Conservation (phyloP, 2,329 filamentous ascomycete genomes). For the Zasmidium citrigriseum region DNA sequence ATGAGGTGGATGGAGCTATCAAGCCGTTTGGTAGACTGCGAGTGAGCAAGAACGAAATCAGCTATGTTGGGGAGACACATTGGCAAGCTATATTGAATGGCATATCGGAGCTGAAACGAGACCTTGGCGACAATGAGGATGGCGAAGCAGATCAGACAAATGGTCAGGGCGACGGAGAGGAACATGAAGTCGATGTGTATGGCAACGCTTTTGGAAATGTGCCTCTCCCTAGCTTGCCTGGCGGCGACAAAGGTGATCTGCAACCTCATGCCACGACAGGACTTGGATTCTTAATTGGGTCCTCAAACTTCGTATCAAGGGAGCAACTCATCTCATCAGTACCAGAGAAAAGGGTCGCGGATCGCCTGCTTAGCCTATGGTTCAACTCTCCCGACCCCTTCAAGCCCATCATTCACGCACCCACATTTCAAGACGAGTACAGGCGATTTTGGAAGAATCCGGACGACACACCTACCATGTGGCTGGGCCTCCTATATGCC, state of each 20-base stretch:
- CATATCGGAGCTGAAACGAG: conserved; percentile 38
- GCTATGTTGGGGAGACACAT: conserved; percentile 80
- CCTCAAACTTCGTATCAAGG: conserved; percentile 24
- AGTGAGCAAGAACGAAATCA: conserved; percentile 71
- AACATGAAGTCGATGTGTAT: not conserved
- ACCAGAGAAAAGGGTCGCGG: conserved; percentile 35
- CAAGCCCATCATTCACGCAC: conserved; percentile 63
- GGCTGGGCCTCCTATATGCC: conserved; percentile 51
- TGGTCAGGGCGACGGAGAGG: conserved; percentile 5
- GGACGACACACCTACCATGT: conserved; percentile 40
- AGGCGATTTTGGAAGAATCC: conserved; percentile 48
- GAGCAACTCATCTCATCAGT: conserved; percentile 34
- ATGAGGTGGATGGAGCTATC: conserved; percentile 55
- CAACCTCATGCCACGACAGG: conserved; percentile 15
- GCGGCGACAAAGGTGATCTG: not conserved
- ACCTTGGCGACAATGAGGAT: conserved; percentile 31
- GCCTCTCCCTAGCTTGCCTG: conserved; percentile 4
- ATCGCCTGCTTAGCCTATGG: conserved; percentile 35
- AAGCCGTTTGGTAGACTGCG: conserved; percentile 80
- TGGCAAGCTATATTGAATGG: conserved; percentile 80
- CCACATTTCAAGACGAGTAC: conserved; percentile 45
- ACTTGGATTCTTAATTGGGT: conserved; percentile 31
- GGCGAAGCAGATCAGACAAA: conserved; percentile 20
- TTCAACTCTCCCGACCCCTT: conserved; percentile 38
- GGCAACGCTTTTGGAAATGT: conserved; percentile 17